phyloP scores from a whole-genome alignment of 129 eudicot genomes.

The Artemisia argyi region DNA sequence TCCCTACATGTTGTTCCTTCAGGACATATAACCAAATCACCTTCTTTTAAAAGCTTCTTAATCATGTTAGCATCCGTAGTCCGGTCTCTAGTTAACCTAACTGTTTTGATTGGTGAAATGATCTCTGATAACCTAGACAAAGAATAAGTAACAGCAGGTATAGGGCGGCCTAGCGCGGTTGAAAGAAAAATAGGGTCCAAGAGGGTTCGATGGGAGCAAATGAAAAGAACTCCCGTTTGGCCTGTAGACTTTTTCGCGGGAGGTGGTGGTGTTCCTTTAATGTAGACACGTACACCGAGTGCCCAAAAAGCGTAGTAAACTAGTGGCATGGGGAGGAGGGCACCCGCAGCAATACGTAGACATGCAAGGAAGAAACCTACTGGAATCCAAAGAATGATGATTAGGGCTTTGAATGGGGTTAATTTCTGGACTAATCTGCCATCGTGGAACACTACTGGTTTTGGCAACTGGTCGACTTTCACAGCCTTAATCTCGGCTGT shows the following conservation, averaged over 20 bases:
- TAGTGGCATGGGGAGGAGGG: constrained; percentile 66
- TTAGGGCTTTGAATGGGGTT: constrained; percentile 56
- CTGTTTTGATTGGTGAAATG: constrained; percentile 74
- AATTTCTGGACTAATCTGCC: constrained; percentile 68
- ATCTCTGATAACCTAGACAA: constrained; percentile 64
- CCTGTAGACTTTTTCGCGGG: constrained; percentile 50
- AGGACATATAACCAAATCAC: constrained; percentile 65
- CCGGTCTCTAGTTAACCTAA: constrained; percentile 54
- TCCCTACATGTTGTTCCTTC: constrained; percentile 84
- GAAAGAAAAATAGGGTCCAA: constrained; percentile 79
- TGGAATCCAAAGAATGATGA: constrained; percentile 63
- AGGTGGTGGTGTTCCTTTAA: constrained; percentile 68
- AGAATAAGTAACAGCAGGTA: constrained; percentile 76
- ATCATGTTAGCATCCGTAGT: constrained; percentile 63
- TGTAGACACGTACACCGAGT: constrained; percentile 63
- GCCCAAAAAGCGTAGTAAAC: constrained; percentile 64
- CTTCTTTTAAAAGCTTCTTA: constrained; percentile 50
- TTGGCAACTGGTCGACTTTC: constrained; percentile 56
- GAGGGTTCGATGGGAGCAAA: constrained; percentile 69
- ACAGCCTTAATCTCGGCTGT: constrained; percentile 43
- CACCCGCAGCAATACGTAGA: constrained; percentile 57
- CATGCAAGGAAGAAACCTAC: constrained; percentile 64
- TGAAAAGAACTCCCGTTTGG: constrained; percentile 59
- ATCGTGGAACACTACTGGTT: constrained; percentile 71
- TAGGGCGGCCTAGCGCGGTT: constrained; percentile 64